phyloP scores from a whole-genome alignment of 371 early-diverging fungal genomes.

The Mucor piriformis region DNA sequence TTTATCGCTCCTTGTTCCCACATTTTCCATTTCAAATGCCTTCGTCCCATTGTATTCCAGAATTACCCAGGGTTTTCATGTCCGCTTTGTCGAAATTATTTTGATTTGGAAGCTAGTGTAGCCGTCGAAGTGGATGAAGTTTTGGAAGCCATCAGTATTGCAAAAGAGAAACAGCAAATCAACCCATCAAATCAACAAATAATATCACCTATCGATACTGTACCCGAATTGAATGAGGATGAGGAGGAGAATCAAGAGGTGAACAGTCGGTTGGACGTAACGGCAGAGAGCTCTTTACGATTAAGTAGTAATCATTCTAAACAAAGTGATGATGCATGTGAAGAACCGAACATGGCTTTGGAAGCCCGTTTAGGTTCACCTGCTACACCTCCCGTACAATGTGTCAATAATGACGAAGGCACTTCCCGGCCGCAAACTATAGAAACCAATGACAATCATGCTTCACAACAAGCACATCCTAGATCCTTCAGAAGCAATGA shows the following conservation, averaged over 20 bases:
- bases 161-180: slow-evolving; percentile 16
- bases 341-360: not conserved
- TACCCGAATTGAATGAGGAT: slow-evolving; percentile 21
- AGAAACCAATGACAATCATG: not conserved
- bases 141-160: slow-evolving; percentile 19
- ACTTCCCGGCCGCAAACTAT: not conserved
- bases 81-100: slow-evolving; percentile 90
- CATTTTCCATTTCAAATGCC: slow-evolving; percentile 90
- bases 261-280: not conserved
- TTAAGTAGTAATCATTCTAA: slow-evolving; percentile 2
- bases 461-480: not conserved
- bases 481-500: slow-evolving; percentile 1
- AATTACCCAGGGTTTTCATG: slow-evolving; percentile 81
- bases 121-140: slow-evolving; percentile 72
- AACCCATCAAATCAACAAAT: not conserved
- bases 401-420: not conserved
- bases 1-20: slow-evolving; percentile 93
- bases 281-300: not conserved
- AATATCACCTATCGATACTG: slow-evolving; percentile 13
- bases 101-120: slow-evolving; percentile 79
- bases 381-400: slow-evolving; percentile 5
- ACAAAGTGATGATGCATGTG: not conserved
- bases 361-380: not conserved
- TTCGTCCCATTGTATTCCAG: slow-evolving; percentile 60
- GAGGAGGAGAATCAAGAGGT: slow-evolving; percentile 7